phyloP scores from a whole-genome alignment of 306 rosid species.

The Canavalia ensiformis region DNA sequence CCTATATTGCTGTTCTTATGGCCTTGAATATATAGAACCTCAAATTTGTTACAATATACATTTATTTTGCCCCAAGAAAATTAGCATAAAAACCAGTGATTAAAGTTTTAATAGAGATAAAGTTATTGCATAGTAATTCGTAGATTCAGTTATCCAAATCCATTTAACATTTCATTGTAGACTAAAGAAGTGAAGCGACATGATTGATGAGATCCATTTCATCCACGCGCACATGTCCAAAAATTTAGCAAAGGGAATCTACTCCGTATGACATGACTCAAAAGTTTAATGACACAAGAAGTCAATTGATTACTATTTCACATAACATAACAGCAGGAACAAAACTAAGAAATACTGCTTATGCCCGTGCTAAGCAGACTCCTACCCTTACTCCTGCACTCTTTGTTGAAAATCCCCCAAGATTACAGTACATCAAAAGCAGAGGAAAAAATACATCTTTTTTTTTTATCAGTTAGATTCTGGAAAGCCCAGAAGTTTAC shows the following conservation, averaged over 20 bases:
- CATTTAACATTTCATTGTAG: not conserved
- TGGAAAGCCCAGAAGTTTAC: constrained; percentile 30
- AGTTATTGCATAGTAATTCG: not conserved
- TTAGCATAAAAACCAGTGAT: not conserved
- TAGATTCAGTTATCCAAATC: not conserved
- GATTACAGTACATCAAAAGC: constrained; percentile 23
- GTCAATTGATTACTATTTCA: constrained; percentile 6
- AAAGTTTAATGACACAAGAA: constrained; percentile 4
- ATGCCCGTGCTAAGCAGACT: constrained; percentile 17
- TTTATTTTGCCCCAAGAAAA: not conserved
- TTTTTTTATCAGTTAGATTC: not conserved
- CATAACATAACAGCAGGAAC: not conserved
- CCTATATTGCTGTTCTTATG: not conserved
- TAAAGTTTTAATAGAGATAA: not conserved
- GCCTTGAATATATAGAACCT: not conserved
- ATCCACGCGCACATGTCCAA: not conserved
- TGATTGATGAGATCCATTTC: not conserved
- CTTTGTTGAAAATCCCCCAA: constrained; percentile 25
- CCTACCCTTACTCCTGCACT: constrained; percentile 22
- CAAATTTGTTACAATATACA: not conserved
- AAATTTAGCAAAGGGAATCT: not conserved
- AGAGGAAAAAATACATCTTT: not conserved
- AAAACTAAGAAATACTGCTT: constrained; percentile 16
- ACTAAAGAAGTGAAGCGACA: not conserved
- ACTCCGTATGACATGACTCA: not conserved